Evolutionary conservation across 140 eudicot species (phyloP).

Genomic region (Oenanthe javanica): DNA sequence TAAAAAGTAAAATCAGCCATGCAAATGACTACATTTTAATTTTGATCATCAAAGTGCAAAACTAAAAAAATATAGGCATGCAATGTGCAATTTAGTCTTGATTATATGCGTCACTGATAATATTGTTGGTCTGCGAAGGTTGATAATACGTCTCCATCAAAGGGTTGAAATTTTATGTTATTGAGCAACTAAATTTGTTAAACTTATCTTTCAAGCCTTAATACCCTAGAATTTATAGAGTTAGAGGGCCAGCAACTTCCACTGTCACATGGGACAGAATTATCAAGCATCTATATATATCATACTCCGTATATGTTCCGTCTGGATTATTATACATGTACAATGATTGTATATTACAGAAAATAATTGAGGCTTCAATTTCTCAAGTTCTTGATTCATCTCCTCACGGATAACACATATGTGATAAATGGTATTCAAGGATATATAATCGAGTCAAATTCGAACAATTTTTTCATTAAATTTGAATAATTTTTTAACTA

Average conservation of each 20-base stretch:
- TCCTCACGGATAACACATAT: too few species aligned
- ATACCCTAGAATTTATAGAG: background rate
- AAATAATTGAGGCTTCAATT: background rate
- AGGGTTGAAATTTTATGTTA: background rate
- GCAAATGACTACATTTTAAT: too few species aligned
- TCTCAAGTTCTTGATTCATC: background rate
- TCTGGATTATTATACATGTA: background rate
- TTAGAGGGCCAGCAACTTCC: background rate
- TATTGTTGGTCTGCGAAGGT: background rate
- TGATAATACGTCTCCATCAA: slow-evolving; percentile 3
- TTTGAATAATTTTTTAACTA: too few species aligned
- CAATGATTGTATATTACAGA: too few species aligned
- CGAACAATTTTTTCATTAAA: too few species aligned
- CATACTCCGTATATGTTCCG: background rate
- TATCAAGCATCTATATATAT: background rate
- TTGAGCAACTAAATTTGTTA: background rate
- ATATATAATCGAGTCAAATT: too few species aligned
- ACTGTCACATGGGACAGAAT: background rate
- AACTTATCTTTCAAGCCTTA: background rate
- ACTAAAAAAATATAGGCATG: too few species aligned
- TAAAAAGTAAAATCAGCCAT: too few species aligned
- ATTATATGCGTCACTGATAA: background rate
- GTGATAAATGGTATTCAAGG: too few species aligned
- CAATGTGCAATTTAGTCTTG: too few species aligned
- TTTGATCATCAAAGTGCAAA: too few species aligned